Percentiles rank a stretch among this genome's conserved stretches.
phyloP scores from a whole-genome alignment of 352 stramenopile species.

The Globisporangium splendens region DNA sequence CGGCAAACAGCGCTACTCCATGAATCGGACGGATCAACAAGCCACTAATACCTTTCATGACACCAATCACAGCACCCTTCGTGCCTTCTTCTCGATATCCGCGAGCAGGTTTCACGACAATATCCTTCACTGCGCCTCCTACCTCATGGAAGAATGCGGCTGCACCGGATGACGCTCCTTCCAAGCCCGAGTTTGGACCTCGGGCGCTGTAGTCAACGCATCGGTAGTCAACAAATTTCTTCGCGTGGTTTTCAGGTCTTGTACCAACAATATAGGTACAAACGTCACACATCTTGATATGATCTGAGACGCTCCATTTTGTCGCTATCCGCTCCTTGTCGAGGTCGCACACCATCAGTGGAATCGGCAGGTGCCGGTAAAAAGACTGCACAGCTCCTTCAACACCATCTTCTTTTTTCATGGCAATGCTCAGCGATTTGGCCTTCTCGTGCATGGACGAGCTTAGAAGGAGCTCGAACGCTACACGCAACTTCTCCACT shows the following conservation, averaged over 20 bases:
- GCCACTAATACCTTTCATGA: slow-evolving; percentile 36
- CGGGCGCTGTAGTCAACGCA: slow-evolving; percentile 60
- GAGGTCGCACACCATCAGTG: slow-evolving; percentile 26
- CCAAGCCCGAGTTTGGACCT: slow-evolving; percentile 47
- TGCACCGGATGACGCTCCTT: slow-evolving; percentile 37
- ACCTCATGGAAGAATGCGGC: slow-evolving; percentile 49
- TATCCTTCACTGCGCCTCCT: slow-evolving; percentile 41
- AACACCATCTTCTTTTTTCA: too few relatives aligned
- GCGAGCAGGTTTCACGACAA: slow-evolving; percentile 38
- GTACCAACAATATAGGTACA: too few relatives aligned
- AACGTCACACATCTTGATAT: slow-evolving; percentile 14
- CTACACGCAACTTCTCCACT: slow-evolving; percentile 65
- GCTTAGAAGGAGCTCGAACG: too few relatives aligned
- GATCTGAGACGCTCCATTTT: slow-evolving; percentile 11
- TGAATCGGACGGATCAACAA: slow-evolving; percentile 41
- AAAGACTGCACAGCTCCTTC: too few relatives aligned
- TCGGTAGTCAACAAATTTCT: slow-evolving; percentile 44
- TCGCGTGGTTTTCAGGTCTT: background rate
- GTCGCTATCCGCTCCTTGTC: slow-evolving; percentile 11
- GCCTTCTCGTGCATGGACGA: too few relatives aligned
- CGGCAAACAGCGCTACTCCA: slow-evolving; percentile 41
- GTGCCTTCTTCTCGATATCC: slow-evolving; percentile 47
- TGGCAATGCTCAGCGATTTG: too few relatives aligned
- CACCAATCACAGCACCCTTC: slow-evolving; percentile 42
- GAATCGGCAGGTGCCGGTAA: too few relatives aligned